phyloP scores from a whole-genome alignment of 768 basidiomycete genomes.

The Piloderma croceum region DNA sequence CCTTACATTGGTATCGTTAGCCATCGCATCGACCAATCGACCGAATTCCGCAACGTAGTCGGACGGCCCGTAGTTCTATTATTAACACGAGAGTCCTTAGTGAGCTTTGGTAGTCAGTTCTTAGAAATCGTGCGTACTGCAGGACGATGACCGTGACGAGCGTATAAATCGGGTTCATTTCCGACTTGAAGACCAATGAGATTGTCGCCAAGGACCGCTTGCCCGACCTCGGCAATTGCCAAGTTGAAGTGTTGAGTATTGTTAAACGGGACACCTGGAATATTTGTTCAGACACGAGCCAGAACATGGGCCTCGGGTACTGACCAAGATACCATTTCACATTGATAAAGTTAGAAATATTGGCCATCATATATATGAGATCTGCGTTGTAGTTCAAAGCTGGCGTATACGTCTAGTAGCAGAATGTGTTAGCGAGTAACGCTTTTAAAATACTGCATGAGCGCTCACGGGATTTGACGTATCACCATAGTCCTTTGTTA shows the following conservation, averaged over 20 bases:
- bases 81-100: conserved; percentile 19
- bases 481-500: conserved; percentile 42
- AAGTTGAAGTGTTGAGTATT: conserved; percentile 49
- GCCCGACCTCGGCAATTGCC: conserved; percentile 50
- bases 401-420: conserved; percentile 64
- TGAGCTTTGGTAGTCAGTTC: conserved; percentile 17
- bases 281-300: no score
- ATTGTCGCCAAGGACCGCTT: conserved; percentile 57
- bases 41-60: conserved; percentile 53
- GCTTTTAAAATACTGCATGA: no score
- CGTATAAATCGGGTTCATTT: conserved; percentile 78
- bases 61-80: conserved; percentile 16
- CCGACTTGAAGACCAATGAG: conserved; percentile 69
- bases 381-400: conserved; percentile 60
- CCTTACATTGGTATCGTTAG: conserved; percentile 33
- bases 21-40: conserved; percentile 38
- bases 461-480: conserved; percentile 37
- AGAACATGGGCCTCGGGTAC: no score
- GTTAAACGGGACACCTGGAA: conserved; percentile 67
- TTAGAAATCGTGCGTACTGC: no score
- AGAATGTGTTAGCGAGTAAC: no score
- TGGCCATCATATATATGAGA: conserved; percentile 58
- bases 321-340: conserved; percentile 60
- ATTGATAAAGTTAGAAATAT: conserved; percentile 53
- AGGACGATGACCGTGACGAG: conserved; percentile 32